Percentiles rank a stretch among this genome's conserved stretches.
Conservation (phyloP, 164 flowering plant species). For the Annona squamosa region DNA sequence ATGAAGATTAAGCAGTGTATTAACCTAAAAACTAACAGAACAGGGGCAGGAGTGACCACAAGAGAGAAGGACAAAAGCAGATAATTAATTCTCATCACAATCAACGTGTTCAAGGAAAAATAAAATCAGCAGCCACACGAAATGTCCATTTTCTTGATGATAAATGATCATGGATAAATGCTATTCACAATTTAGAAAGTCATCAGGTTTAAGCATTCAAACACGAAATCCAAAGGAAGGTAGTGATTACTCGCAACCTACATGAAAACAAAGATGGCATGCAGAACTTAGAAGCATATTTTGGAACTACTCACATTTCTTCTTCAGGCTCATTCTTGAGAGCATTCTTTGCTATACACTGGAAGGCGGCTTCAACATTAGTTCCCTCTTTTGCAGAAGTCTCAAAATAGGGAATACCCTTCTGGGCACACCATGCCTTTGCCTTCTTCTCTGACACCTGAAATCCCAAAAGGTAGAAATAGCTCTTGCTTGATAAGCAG, state of each 20-base stretch:
- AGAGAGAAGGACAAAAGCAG: too few relatives aligned
- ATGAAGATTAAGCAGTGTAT: too few relatives aligned
- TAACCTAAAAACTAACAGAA: too few relatives aligned
- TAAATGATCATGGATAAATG: too few relatives aligned
- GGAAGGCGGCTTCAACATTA: conserved; percentile 86
- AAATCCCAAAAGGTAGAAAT: conserved; percentile 2
- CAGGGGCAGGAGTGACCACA: too few relatives aligned
- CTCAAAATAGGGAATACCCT: conserved; percentile 93
- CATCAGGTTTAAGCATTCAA: background rate
- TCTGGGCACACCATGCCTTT: conserved; percentile 88
- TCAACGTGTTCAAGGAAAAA: too few relatives aligned
- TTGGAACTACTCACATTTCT: conserved; percentile 53
- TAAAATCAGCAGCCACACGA: background rate
- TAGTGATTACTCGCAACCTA: background rate
- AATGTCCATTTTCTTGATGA: background rate
- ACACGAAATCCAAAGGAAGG: background rate
- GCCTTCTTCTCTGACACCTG: conserved; percentile 95
- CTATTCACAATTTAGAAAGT: background rate
- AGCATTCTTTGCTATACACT: conserved; percentile 80
- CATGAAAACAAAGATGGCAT: background rate
- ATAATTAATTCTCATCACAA: too few relatives aligned
- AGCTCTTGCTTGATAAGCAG: background rate
- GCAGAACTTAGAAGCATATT: background rate
- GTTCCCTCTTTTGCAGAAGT: conserved; percentile 93
- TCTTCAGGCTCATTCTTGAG: conserved; percentile 84